Evolutionary conservation across 2,329 filamentous ascomycete genomes (phyloP), one percentile per base, ranked within the genome.

Genomic region (Penicillium sp.): DNA sequence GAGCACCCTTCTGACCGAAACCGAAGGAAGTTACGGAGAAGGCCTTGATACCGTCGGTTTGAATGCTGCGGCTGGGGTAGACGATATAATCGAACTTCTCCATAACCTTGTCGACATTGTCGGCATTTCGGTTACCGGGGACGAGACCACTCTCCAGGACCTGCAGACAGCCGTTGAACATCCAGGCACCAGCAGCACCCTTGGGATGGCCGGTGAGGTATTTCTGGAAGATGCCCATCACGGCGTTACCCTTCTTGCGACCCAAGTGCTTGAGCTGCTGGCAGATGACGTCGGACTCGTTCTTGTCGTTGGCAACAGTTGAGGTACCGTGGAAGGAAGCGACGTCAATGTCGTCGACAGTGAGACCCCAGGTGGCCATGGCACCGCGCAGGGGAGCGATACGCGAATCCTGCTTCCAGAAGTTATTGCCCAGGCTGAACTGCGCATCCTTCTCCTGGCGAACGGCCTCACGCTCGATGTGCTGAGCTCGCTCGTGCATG

Each of bases 321-420:
- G 94, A 97, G 38, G 94, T 99, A 67, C 94, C 94, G 79, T 99
- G 94, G 89, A 97, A 97, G 13, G 94, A 97, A 15, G 94, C 93
- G 58, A 99, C 91, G 64, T 82, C 88, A 33, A 99, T 85, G 67
- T 99, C 94, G 68, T 99, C 94, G 61, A 99, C 90, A 12, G 94
- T 97, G 51, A 99, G 87, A 70, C 93, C 94, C 94, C 94, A 99
- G 10, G 93, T 97, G 45, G 94, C 95, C 59, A 99, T 84, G 53
- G 94, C 91, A 76, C 94, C 94, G 72, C 94, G 92, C 41, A 99
- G 85, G 69, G 95, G 94, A 68, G 94, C 93, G 69, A 99, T 99
- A 67, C 85, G 87, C 41, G 90, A 80, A 71, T 99, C 93, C 68
- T 90, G 87, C 82, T 94, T 96, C 94, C 95, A 99, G 85, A 99